phyloP scores from a whole-genome alignment of 176 grass and related monocot genomes.

The Chloris gayana region DNA sequence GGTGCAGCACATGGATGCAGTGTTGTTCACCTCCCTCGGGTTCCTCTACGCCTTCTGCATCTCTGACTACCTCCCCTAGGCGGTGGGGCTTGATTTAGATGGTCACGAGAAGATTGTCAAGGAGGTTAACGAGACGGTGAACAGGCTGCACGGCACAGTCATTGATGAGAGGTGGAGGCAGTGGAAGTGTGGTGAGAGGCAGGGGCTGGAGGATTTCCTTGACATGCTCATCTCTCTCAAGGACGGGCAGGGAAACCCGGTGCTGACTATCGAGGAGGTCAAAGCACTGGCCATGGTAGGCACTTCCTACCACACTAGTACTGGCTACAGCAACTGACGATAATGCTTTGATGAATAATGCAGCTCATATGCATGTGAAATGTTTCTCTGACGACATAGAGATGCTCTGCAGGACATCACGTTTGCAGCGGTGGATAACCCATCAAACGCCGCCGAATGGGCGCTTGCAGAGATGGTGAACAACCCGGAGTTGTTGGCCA shows the following conservation, averaged over 20 bases:
- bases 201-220: constrained; percentile 28
- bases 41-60: constrained; percentile 34
- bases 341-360: no score
- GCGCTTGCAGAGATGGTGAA: constrained; percentile 38
- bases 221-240: constrained; percentile 36
- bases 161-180: constrained; percentile 25
- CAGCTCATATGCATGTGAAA: no score
- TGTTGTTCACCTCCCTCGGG: constrained; percentile 21
- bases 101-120: constrained; percentile 40
- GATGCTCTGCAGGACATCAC: no score
- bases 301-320: no score
- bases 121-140: neutral
- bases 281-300: neutral
- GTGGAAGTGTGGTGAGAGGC: constrained; percentile 10
- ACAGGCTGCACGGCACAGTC: constrained; percentile 33
- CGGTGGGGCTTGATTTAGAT: constrained; percentile 38
- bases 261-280: constrained; percentile 30
- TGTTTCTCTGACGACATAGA: no score
- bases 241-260: neutral
- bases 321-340: no score
- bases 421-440: constrained; percentile 17
- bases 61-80: constrained; percentile 46
- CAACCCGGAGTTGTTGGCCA: constrained; percentile 22
- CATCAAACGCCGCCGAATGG: constrained; percentile 46
- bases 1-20: constrained; percentile 41